Conservation (phyloP, 345 rosid genomes). For the Eucalyptus sp. region DNA sequence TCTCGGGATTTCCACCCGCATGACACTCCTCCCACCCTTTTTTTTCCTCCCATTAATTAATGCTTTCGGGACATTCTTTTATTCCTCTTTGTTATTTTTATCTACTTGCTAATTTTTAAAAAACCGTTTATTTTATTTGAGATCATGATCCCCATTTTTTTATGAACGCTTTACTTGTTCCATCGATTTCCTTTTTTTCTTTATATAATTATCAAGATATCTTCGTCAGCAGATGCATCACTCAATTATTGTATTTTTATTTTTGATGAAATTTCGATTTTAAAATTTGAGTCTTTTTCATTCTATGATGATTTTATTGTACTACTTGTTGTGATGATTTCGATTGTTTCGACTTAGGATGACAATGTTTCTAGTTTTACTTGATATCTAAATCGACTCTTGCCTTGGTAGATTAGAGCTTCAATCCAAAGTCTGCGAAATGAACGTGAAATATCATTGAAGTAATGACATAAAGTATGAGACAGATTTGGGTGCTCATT, state of each 20-base stretch:
- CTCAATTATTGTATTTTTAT: too few species aligned
- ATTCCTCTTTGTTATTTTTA: not conserved
- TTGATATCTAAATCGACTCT: rapidly evolving
- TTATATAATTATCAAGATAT: not conserved
- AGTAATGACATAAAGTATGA: not conserved
- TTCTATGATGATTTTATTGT: too few species aligned
- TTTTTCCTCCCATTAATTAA: not conserved
- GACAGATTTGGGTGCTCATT: not conserved
- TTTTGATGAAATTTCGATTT: not conserved
- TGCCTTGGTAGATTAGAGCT: not conserved
- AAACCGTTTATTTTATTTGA: not conserved
- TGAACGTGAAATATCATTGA: not conserved
- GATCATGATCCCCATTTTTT: not conserved
- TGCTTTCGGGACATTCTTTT: not conserved
- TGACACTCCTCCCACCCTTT: not conserved
- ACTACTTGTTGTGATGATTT: not conserved
- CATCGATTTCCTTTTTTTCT: not conserved
- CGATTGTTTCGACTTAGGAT: too few species aligned
- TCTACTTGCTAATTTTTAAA: not conserved
- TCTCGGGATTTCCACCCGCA: not conserved
- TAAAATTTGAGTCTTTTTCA: too few species aligned
- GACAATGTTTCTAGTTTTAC: not conserved
- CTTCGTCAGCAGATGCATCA: not conserved
- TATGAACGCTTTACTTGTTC: not conserved
- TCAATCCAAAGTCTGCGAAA: not conserved